Percentiles rank a stretch among this genome's conserved stretches.
Conservation (phyloP, 805 yeast genomes). For the Starmerella powellii region DNA sequence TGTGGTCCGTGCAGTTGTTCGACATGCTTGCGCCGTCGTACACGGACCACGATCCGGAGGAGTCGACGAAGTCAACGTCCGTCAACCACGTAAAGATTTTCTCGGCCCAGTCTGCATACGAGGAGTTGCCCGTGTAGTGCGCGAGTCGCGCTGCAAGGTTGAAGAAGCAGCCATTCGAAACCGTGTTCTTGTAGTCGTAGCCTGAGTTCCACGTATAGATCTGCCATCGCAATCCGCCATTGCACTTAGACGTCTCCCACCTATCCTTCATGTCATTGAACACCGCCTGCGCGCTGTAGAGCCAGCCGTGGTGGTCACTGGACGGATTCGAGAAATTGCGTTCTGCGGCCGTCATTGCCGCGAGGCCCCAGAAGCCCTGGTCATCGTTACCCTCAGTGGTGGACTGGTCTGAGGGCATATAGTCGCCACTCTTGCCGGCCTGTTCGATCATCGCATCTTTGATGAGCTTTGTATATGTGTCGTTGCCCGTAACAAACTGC, state of each 20-base stretch:
- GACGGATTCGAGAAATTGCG: slow-evolving; percentile 67
- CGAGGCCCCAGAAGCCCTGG: slow-evolving; percentile 87
- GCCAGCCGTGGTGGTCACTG: slow-evolving; percentile 52
- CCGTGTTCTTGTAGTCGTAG: slow-evolving; percentile 75
- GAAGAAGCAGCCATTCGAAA: slow-evolving; percentile 74
- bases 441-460: slow-evolving; percentile 54
- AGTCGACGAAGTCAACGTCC: slow-evolving; percentile 35
- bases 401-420: slow-evolving; percentile 69
- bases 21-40: slow-evolving; percentile 57
- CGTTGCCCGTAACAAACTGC: slow-evolving; percentile 56
- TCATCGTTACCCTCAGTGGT: slow-evolving; percentile 87
- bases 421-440: slow-evolving; percentile 51
- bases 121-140: slow-evolving; percentile 56
- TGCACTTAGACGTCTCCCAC: slow-evolving; percentile 56
- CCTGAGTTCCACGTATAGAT: slow-evolving; percentile 82
- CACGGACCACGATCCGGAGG: slow-evolving; percentile 31
- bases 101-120: slow-evolving; percentile 64
- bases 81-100: slow-evolving; percentile 64
- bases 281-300: slow-evolving; percentile 68
- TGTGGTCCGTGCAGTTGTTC: slow-evolving; percentile 38
- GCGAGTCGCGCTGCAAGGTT: slow-evolving; percentile 74
- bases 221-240: slow-evolving; percentile 87
- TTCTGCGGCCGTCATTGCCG: slow-evolving; percentile 75
- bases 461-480: slow-evolving; percentile 45
- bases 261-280: slow-evolving; percentile 71